Evolutionary conservation across 1,284 basidiomycete species (phyloP), one percentile per base, ranked within the genome.

Genomic region (Malassezia dermatis): DNA sequence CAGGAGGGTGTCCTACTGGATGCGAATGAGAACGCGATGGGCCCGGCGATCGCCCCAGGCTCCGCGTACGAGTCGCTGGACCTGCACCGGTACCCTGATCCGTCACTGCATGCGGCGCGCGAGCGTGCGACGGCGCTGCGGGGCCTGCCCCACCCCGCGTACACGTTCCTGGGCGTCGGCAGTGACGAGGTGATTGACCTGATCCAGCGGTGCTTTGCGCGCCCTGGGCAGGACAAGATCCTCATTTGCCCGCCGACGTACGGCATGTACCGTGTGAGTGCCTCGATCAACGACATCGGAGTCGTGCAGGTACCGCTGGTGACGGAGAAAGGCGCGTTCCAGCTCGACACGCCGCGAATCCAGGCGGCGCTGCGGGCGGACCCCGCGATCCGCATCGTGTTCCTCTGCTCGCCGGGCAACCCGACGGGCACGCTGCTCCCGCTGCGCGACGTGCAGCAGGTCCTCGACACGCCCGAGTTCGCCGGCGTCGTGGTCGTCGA

Each of bases 161-260:
- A 88, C 73, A 82, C 95, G 37, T 95, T 96, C 74, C 81, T 99
- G 8, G 93, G 94, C 13, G 94, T 98, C 0, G 94, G 94, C 0
- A 89, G 86, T 0, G 94, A 99, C 76, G 94, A 99, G 73, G 86
- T 93, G 44, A 90, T 98, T 62, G 94, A 99, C 75, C 78, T 98
- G 53, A 80, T 98, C 48, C 91, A 93, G 78, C 82, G 94, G 10
- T 83, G 95, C 37, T 85, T 86, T 64, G 89, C 91, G 65, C 78
- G 78, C 0, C 94, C 94, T 0, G 86, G 81, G 1, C 77, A 80
- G 59, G 88, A 96, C 71, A 86, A 86, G 83, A 71, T 76, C 35
- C 52, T 73, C 42, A 74, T 78, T 41, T 77, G 76, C 6, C 94
- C 93, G 2, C 94, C 94, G 2, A 96, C 93, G 7, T 98, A 98